Conservation (phyloP, 305 asterid genomes). For the Ilex paraguariensis region DNA sequence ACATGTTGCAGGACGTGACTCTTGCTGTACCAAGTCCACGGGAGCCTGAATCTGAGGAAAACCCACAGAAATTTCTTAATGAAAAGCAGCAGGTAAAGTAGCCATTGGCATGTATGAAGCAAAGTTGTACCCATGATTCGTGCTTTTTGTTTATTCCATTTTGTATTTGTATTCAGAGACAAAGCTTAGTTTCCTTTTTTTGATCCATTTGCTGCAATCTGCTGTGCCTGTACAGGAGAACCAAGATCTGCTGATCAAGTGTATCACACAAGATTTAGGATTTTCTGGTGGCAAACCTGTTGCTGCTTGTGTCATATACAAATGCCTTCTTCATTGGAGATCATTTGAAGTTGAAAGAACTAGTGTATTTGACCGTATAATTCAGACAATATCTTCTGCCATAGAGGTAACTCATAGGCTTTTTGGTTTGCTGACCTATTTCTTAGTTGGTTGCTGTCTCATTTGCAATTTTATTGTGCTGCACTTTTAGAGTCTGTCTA, state of each 20-base stretch:
- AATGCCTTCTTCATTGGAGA: constrained; percentile 99
- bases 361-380: constrained; percentile 87
- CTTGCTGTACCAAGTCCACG: constrained; percentile 52
- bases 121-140: constrained; percentile 7
- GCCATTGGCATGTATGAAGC: constrained; percentile 9
- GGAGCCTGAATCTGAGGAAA: constrained; percentile 91
- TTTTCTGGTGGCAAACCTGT: constrained; percentile 93
- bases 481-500: too few relatives aligned
- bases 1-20: constrained; percentile 54
- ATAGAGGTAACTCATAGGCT: constrained; percentile 50
- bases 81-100: constrained; percentile 93
- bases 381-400: constrained; percentile 79
- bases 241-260: constrained; percentile 89
- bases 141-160: constrained; percentile 7
- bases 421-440: not conserved
- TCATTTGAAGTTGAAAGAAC: constrained; percentile 99
- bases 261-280: constrained; percentile 95
- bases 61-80: constrained; percentile 90
- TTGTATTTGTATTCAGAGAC: not conserved
- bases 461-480: too few relatives aligned
- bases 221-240: constrained; percentile 63
- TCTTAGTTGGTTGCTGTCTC: not conserved
- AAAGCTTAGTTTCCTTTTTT: not conserved
- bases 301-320: constrained; percentile 94
- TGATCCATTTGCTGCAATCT: constrained; percentile 16